These are phyloP conservation scores for Pythium utonaiense DNA, from an alignment of 352 stramenopile species.

Conservation along the genomic window DNA sequence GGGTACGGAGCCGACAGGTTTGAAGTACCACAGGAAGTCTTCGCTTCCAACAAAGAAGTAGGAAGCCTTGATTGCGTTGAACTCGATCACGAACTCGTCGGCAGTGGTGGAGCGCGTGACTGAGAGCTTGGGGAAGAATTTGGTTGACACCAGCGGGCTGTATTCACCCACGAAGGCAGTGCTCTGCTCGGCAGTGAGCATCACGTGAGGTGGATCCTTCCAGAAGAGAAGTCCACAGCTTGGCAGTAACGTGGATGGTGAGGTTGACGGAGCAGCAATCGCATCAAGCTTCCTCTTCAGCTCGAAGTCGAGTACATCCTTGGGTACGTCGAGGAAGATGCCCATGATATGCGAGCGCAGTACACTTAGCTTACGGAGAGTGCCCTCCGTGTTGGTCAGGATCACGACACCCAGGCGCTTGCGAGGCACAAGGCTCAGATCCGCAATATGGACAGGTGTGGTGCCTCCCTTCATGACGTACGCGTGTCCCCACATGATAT, in stretches of 20 bases:
- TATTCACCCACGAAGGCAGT: conserved; percentile 43
- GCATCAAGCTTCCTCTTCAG: conserved; percentile 30
- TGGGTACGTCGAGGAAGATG: conserved; percentile 58
- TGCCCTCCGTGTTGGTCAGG: conserved; percentile 47
- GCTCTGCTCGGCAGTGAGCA: conserved; percentile 18
- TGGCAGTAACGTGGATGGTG: conserved; percentile 27
- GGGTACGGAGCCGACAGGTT: background rate
- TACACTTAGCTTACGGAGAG: conserved; percentile 29
- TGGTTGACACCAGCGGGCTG: conserved; percentile 26
- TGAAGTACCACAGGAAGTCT: background rate
- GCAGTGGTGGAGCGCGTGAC: conserved; percentile 10
- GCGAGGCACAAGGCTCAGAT: conserved; percentile 40
- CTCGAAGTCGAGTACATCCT: conserved; percentile 38
- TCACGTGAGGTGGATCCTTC: conserved; percentile 28
- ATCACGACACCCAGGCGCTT: conserved; percentile 45
- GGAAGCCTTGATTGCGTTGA: background rate
- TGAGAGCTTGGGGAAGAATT: conserved; percentile 34
- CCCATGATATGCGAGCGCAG: conserved; percentile 60
- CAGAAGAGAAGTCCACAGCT: conserved; percentile 42
- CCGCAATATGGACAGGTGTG: conserved; percentile 40
- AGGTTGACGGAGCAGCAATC: conserved; percentile 13
- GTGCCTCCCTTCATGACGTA: conserved; percentile 67
- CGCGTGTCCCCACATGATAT: conserved; percentile 50
- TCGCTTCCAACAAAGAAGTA: conserved; percentile 5
- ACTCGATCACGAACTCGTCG: background rate